These are phyloP conservation scores for Biscogniauxia marginata DNA, from an alignment of 2,329 filamentous ascomycete species.

Conservation along the genomic window DNA sequence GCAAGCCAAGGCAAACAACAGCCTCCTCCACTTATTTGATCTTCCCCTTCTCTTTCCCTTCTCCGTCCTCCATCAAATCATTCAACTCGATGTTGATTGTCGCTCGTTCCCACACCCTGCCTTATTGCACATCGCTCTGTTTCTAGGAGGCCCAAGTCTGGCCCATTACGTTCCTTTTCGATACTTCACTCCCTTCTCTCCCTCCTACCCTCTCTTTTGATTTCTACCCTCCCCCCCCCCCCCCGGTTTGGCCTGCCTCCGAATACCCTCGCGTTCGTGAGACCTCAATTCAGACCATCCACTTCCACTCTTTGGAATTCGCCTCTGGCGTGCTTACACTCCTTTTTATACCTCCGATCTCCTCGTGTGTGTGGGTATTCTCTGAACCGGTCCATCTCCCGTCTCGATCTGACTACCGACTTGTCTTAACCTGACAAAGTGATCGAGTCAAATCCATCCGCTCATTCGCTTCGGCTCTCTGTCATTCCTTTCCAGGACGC, in stretches of 20 bases:
- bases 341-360: slow-evolving; percentile 25
- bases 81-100: neutral
- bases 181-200: slow-evolving; percentile 20
- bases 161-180: slow-evolving; percentile 14
- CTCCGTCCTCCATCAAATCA: neutral
- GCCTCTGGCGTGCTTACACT: slow-evolving; percentile 30
- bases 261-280: slow-evolving; percentile 27
- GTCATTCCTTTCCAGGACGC: slow-evolving; percentile 30
- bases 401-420: slow-evolving; percentile 15
- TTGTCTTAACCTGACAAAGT: slow-evolving; percentile 19
- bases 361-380: slow-evolving; percentile 4
- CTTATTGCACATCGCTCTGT: neutral
- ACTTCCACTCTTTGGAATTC: slow-evolving; percentile 28
- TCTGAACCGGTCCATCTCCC: neutral
- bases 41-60: neutral
- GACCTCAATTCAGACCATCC: slow-evolving; percentile 26
- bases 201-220: slow-evolving; percentile 11
- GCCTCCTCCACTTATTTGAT: neutral
- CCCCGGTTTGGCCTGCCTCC: slow-evolving; percentile 21
- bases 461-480: slow-evolving; percentile 20
- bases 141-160: slow-evolving; percentile 7
- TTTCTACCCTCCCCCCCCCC: slow-evolving; percentile 13
- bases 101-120: slow-evolving; percentile 6
- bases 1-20: neutral
- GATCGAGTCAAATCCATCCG: slow-evolving; percentile 24